Conservation (phyloP, 768 basidiomycete genomes). For the Panaeolus cyanescens region DNA sequence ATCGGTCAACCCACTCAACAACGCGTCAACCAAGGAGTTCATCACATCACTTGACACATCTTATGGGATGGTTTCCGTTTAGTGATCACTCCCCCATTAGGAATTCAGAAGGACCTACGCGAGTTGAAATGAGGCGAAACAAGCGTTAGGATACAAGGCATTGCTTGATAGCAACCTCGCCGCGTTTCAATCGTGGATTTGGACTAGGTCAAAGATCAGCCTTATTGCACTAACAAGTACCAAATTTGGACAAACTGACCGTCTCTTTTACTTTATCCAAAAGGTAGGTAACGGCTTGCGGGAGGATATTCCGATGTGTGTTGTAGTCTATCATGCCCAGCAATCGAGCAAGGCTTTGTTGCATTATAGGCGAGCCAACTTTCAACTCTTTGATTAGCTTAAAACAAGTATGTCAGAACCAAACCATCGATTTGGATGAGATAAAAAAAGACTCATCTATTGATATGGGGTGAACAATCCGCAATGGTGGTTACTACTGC, state of each 20-base stretch:
- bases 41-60: conserved; percentile 50
- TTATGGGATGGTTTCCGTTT: conserved; percentile 25
- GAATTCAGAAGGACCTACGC: conserved; percentile 38
- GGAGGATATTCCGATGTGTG: conserved; percentile 51
- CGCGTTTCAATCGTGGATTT: conserved; percentile 40
- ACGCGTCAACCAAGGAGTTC: conserved; percentile 50
- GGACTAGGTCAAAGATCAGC: conserved; percentile 17
- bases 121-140: conserved; percentile 42
- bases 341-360: conserved; percentile 74
- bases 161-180: conserved; percentile 42
- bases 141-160: conserved; percentile 49
- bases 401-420: conserved; percentile 14
- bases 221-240: neutral
- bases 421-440: conserved; percentile 10
- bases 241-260: conserved; percentile 36
- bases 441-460: conserved; percentile 64
- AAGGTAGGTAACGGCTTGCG: conserved; percentile 58
- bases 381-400: conserved; percentile 70
- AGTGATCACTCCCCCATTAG: conserved; percentile 2
- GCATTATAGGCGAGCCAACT: conserved; percentile 50
- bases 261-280: conserved; percentile 57
- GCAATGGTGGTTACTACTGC: conserved; percentile 66
- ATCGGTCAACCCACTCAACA: conserved; percentile 79
- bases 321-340: conserved; percentile 72
- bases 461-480: conserved; percentile 63